These are phyloP conservation scores for Sphaerosporella brunnea DNA, from an alignment of 495 filamentous ascomycete species.

Conservation along the genomic window DNA sequence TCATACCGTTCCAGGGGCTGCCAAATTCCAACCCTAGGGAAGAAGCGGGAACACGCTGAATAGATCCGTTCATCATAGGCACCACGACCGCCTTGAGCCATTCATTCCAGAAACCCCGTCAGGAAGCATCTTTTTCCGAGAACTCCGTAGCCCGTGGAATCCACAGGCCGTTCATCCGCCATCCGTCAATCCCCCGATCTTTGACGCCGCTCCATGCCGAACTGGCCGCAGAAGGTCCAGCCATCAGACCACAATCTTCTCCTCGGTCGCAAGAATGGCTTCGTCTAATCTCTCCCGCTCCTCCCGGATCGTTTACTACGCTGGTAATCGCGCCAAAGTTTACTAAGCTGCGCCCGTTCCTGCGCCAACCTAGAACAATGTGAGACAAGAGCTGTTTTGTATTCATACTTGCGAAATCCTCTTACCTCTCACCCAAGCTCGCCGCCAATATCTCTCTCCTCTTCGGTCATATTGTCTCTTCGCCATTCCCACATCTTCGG, in stretches of 20 bases:
- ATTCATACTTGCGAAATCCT: too few species aligned
- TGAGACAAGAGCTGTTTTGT: conserved; percentile 2
- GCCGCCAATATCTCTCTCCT: conserved; percentile 86
- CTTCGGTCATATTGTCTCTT: conserved; percentile 83
- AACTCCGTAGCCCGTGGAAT: conserved; percentile 87
- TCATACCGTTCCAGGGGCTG: conserved; percentile 92
- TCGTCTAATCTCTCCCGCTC: conserved; percentile 75
- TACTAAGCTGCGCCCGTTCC: conserved; percentile 77
- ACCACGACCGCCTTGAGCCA: conserved; percentile 86
- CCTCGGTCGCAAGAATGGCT: conserved; percentile 85
- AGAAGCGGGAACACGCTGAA: conserved; percentile 66
- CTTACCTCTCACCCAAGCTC: conserved; percentile 63
- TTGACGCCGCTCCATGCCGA: conserved; percentile 81
- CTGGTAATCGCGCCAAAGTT: conserved; percentile 59
- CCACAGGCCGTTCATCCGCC: conserved; percentile 94
- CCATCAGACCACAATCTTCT: conserved; percentile 95
- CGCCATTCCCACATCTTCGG: conserved; percentile 86
- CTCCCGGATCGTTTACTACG: conserved; percentile 57
- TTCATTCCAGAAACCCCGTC: conserved; percentile 95
- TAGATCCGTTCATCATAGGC: conserved; percentile 77
- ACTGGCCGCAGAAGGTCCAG: conserved; percentile 84
- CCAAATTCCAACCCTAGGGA: conserved; percentile 93
- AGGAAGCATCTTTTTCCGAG: conserved; percentile 62
- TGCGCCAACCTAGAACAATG: conserved; percentile 39
- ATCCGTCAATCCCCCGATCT: conserved; percentile 90